Evolutionary conservation across 257 asterid species (phyloP).

Genomic region (Ilex asprella): DNA sequence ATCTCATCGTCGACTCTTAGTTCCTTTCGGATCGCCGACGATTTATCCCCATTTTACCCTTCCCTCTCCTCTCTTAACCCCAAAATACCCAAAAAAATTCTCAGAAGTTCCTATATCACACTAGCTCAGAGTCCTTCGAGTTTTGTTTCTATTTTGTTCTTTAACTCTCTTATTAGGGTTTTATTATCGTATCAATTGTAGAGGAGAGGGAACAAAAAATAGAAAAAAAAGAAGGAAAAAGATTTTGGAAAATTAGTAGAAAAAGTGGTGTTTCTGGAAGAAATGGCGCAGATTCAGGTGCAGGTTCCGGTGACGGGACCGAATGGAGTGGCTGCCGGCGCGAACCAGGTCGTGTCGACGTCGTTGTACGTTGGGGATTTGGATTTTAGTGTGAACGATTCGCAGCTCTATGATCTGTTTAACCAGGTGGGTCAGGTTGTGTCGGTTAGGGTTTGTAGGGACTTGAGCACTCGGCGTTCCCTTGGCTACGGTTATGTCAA

Average conservation of each 20-base stretch:
- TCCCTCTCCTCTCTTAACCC: background rate
- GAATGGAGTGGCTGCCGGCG: background rate
- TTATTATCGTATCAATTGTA: background rate
- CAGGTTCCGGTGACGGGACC: conserved; percentile 3
- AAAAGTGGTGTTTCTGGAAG: background rate
- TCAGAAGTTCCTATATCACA: background rate
- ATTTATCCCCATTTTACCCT: conserved; percentile 2
- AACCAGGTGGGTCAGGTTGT: conserved; percentile 2
- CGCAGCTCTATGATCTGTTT: conserved; percentile 4
- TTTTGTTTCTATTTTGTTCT: background rate
- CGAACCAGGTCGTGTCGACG: background rate
- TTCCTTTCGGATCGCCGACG: background rate
- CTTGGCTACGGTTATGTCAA: conserved; percentile 3
- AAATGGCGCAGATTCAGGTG: conserved; percentile 13
- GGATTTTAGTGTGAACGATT: background rate
- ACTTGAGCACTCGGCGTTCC: background rate
- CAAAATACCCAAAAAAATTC: background rate
- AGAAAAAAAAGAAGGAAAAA: background rate
- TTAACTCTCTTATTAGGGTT: background rate
- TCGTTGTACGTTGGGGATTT: conserved; percentile 2
- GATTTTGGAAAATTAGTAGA: no score
- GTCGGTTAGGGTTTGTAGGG: conserved; percentile 5
- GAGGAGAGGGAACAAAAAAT: conserved; percentile 2
- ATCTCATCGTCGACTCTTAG: background rate
- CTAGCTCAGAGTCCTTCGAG: background rate